Evolutionary conservation across 2,329 filamentous ascomycete genomes (phyloP).

Genomic region (Macrophomina pseudophaseolina): DNA sequence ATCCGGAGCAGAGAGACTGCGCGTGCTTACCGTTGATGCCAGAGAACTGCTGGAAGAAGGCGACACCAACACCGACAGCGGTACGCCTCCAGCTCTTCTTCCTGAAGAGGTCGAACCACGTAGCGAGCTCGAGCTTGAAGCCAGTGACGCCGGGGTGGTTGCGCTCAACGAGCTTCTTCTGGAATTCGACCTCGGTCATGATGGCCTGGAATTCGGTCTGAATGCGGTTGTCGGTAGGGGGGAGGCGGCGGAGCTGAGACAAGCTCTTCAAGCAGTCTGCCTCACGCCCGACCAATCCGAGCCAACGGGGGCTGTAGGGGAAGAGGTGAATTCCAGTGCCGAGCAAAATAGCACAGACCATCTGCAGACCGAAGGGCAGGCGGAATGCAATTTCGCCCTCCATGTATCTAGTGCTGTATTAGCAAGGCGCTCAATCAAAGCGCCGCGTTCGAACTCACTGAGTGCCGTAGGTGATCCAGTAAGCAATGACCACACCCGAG

Average conservation of each 20-base stretch:
- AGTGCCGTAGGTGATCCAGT: conserved; percentile 51
- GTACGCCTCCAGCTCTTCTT: conserved; percentile 51
- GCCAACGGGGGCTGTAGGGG: conserved; percentile 43
- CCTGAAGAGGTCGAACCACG: conserved; percentile 50
- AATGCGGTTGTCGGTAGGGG: conserved; percentile 28
- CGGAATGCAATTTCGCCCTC: conserved; percentile 53
- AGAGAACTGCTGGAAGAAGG: conserved; percentile 53
- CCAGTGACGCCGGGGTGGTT: conserved; percentile 19
- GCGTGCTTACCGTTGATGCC: conserved; percentile 38
- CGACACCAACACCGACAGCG: conserved; percentile 45
- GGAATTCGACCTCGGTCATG: conserved; percentile 30
- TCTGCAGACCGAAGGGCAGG: conserved; percentile 55
- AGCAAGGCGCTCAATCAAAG: background rate
- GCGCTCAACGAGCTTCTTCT: conserved; percentile 23
- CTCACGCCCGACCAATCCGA: conserved; percentile 37
- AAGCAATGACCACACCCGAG: conserved; percentile 48
- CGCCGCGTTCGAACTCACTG: conserved; percentile 34
- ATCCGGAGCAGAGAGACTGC: too few species aligned
- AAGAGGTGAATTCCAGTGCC: conserved; percentile 40
- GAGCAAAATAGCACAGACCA: conserved; percentile 41
- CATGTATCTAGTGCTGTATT: conserved; percentile 35
- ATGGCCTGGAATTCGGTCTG: conserved; percentile 32
- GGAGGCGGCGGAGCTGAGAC: conserved; percentile 36
- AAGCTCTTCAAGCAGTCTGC: conserved; percentile 38
- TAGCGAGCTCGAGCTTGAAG: conserved; percentile 25